These are phyloP conservation scores for Ploettnerulaceae sp. DNA, from an alignment of 2,329 filamentous ascomycete species.

Conservation along the genomic window DNA sequence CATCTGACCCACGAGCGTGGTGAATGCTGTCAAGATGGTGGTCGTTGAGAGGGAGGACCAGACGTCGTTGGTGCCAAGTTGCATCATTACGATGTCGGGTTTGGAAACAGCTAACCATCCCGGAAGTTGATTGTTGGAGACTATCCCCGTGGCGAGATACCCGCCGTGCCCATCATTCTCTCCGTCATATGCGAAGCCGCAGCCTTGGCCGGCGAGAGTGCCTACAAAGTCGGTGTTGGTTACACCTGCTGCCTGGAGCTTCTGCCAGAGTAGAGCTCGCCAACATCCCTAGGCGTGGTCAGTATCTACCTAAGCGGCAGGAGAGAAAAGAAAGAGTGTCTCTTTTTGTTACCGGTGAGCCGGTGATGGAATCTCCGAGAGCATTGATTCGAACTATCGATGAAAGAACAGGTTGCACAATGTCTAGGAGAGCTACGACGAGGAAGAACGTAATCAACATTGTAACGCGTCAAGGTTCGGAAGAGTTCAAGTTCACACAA, in stretches of 20 bases:
- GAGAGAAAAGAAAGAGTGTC: too few species aligned
- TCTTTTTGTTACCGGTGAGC: background rate
- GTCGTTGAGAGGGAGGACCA: conserved; percentile 34
- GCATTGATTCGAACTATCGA: conserved; percentile 7
- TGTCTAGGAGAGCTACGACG: background rate
- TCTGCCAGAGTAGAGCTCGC: conserved; percentile 35
- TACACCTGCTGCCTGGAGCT: conserved; percentile 30
- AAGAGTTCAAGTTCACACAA: too few species aligned
- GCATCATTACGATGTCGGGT: conserved; percentile 43
- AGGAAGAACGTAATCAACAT: background rate
- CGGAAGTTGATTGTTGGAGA: conserved; percentile 36
- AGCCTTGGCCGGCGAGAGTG: conserved; percentile 23
- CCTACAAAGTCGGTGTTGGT: conserved; percentile 37
- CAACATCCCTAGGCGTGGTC: conserved; percentile 27
- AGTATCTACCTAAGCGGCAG: background rate
- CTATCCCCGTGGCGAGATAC: conserved; percentile 38
- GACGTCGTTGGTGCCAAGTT: conserved; percentile 42
- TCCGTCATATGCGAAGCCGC: conserved; percentile 38
- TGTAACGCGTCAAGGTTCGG: too few species aligned
- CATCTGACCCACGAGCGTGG: conserved; percentile 40
- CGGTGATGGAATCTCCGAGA: conserved; percentile 7
- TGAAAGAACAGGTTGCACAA: background rate
- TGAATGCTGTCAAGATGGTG: conserved; percentile 37
- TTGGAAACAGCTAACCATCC: conserved; percentile 37
- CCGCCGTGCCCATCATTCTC: conserved; percentile 44